Conservation (phyloP, 306 rosid species). For the Sophora flavescens region DNA sequence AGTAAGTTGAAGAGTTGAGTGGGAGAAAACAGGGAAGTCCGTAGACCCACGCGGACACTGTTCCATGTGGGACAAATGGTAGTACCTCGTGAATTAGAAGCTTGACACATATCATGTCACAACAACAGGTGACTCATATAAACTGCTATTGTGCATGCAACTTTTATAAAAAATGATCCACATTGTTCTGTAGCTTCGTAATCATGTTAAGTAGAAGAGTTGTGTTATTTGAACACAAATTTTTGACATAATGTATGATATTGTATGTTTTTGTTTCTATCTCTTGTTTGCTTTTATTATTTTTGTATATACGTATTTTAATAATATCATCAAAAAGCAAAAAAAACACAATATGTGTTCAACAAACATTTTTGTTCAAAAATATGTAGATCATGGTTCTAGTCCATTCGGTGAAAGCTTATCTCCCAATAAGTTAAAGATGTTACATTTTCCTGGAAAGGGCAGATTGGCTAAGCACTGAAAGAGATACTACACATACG, state of each 20-base stretch:
- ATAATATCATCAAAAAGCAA: too few species aligned
- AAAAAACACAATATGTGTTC: too few species aligned
- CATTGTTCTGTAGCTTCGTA: constrained; percentile 19
- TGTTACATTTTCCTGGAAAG: constrained; percentile 24
- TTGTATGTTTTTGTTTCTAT: too few species aligned
- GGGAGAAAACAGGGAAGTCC: not conserved
- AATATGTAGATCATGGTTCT: not conserved
- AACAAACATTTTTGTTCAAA: too few species aligned
- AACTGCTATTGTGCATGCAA: constrained; percentile 2
- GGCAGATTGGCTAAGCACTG: not conserved
- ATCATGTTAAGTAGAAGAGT: too few species aligned
- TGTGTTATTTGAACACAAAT: too few species aligned
- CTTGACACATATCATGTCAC: constrained; percentile 32
- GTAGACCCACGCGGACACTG: not conserved
- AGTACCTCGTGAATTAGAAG: not conserved
- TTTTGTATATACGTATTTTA: too few species aligned
- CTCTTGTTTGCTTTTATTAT: too few species aligned
- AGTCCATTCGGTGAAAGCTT: constrained; percentile 14
- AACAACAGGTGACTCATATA: constrained; percentile 20
- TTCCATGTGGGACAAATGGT: not conserved
- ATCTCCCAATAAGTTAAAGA: constrained; percentile 26
- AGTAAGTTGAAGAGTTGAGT: not conserved
- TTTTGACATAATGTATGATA: too few species aligned
- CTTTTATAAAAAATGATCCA: constrained; percentile 2
- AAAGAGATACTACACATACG: not conserved